A percentile compares a stretch with the other conserved stretches of the same genome.
phyloP scores from a whole-genome alignment of 805 yeast genomes.

The Candida glaebosa region DNA sequence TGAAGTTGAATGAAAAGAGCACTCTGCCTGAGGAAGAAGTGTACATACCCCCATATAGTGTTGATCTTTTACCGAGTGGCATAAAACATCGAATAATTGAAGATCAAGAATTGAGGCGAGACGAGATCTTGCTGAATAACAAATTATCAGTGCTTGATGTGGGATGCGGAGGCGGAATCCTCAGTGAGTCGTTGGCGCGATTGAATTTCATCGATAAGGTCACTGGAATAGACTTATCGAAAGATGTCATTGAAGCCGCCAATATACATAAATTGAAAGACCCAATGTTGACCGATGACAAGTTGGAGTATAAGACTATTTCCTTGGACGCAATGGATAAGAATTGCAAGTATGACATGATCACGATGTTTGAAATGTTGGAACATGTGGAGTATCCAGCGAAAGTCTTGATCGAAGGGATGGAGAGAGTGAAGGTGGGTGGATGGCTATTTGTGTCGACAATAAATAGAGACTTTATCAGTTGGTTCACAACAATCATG shows the following conservation, averaged over 20 bases:
- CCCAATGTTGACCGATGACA: constrained; percentile 48
- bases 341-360: constrained; percentile 59
- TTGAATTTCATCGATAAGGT: constrained; percentile 60
- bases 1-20: constrained; percentile 36
- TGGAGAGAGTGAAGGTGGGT: constrained; percentile 66
- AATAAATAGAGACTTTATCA: constrained; percentile 79
- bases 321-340: constrained; percentile 58
- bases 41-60: constrained; percentile 75
- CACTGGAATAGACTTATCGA: constrained; percentile 80
- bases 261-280: constrained; percentile 62
- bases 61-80: constrained; percentile 59
- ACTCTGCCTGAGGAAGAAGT: constrained; percentile 40
- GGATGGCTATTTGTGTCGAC: constrained; percentile 89
- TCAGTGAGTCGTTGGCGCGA: constrained; percentile 84
- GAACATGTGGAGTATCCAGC: constrained; percentile 92
- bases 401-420: constrained; percentile 64
- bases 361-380: constrained; percentile 90
- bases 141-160: constrained; percentile 68
- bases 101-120: constrained; percentile 50
- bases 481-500: constrained; percentile 91
- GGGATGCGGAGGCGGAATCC: constrained; percentile 98
- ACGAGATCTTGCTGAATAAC: constrained; percentile 28
- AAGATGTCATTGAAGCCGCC: constrained; percentile 81
- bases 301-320: constrained; percentile 56
- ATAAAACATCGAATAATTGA: constrained; percentile 44